Evolutionary conservation across 257 asterid genomes (phyloP), one percentile per base, ranked within the genome.

Genomic region (Salvia rosmarinus): DNA sequence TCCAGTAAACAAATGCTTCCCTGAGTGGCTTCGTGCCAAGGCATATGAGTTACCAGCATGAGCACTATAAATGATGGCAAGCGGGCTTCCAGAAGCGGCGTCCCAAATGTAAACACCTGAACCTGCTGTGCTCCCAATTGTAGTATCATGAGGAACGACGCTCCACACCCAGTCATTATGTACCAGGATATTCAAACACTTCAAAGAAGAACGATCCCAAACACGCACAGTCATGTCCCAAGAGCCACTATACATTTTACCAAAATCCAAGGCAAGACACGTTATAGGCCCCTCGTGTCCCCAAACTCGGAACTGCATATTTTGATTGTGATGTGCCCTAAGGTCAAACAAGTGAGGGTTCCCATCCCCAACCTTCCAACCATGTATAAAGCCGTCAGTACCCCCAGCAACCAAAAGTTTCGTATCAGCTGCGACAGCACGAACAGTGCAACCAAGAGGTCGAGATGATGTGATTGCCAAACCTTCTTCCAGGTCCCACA

Each of bases 401-500:
- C 99, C 99, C n/a, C 99, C 98, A 30, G 96, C 98, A 49, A 95
- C 58, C 84, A 95, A 79, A 47, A 95, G 90, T 80, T 77, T 85
- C 0, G 96, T 47, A 79, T 91, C 99, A 58, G 96, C 99, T 7
- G 95, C 88, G 78, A 91, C 90, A 2, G 98, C 95, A 64, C 99
- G 96, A 66, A 95, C 82, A 19, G 99, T 95, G 82, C 98, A 95
- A 23, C 96, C 99, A 39, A 91, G 86, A 55, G 96, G 90, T 9
- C 88, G 82, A 28, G 98, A 95, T 7, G 95, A 86, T 40, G 99
- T 84, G 50, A 95, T 81, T 5, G 88, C 82, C 68, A 89, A 75
- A 47, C 99, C 99, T 73, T 91, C 96, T 69, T 94, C 99, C 87
- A 94, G 37, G 73, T 89, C 94, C 99, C 99, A 94, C 96, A 91